Conservation (phyloP, 2,329 filamentous ascomycete species). For the Zopfia rhizophila region DNA sequence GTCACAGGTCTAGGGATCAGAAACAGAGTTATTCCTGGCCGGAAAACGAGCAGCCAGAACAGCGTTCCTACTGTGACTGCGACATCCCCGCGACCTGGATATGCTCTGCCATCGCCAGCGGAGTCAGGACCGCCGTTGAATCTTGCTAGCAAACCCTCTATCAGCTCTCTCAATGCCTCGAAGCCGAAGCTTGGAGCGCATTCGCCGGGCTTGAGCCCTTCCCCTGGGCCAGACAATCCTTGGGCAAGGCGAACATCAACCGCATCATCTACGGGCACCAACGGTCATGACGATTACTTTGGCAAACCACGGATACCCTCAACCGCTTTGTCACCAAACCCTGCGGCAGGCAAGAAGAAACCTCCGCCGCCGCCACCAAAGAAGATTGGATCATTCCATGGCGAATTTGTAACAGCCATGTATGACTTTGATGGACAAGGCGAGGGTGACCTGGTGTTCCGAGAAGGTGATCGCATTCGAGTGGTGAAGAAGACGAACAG, state of each 20-base stretch:
- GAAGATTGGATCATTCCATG: constrained; percentile 61
- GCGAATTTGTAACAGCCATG: constrained; percentile 74
- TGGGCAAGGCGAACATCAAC: constrained; percentile 44
- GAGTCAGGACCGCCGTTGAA: constrained; percentile 41
- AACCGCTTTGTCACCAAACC: constrained; percentile 55
- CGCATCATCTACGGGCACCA: constrained; percentile 40
- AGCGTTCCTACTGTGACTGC: constrained; percentile 43
- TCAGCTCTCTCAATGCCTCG: constrained; percentile 43
- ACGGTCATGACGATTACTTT: constrained; percentile 48
- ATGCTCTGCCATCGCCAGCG: constrained; percentile 34
- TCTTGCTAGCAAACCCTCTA: constrained; percentile 47
- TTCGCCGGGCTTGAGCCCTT: constrained; percentile 46
- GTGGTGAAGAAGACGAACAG: constrained; percentile 82
- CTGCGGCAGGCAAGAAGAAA: constrained; percentile 72
- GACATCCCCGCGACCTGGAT: constrained; percentile 39
- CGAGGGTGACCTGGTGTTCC: constrained; percentile 76
- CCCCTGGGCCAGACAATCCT: constrained; percentile 40
- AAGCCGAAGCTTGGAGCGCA: constrained; percentile 44
- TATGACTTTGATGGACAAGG: constrained; percentile 79
- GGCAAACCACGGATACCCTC: constrained; percentile 57
- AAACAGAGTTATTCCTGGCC: constrained; percentile 52
- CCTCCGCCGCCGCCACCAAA: constrained; percentile 76
- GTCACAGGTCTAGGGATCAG: constrained; percentile 60
- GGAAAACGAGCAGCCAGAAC: constrained; percentile 46
- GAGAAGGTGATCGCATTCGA: constrained; percentile 79